phyloP scores from a whole-genome alignment of 805 yeast genomes.

The Sugiyamaella valdiviana region DNA sequence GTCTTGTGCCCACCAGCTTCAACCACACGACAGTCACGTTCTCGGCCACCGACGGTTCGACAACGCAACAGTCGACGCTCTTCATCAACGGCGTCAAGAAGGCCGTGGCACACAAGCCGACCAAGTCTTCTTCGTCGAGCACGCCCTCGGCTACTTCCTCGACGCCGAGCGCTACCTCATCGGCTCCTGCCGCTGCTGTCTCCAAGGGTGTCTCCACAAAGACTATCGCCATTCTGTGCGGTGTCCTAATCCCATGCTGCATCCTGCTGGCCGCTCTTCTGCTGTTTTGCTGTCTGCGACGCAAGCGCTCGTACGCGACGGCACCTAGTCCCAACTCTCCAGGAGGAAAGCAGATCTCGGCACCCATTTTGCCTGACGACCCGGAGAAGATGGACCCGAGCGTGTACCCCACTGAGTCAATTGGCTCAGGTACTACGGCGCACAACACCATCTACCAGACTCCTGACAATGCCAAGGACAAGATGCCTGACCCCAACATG shows the following conservation, averaged over 20 bases:
- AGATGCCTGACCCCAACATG: conserved; percentile 21
- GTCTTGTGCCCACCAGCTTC: conserved; percentile 53
- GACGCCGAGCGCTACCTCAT: conserved; percentile 27
- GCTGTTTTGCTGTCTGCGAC: conserved; percentile 48
- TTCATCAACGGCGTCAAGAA: background rate
- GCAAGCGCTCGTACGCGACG: conserved; percentile 22
- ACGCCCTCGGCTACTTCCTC: conserved; percentile 20
- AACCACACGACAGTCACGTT: conserved; percentile 37
- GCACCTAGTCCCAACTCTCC: conserved; percentile 15
- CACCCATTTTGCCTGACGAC: conserved; percentile 33
- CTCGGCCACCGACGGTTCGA: conserved; percentile 46
- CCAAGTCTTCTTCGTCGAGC: conserved; percentile 28
- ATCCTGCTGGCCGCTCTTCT: conserved; percentile 48
- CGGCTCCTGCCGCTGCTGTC: conserved; percentile 27
- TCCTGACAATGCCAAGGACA: conserved; percentile 17
- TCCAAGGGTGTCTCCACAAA: conserved; percentile 33
- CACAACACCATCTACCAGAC: conserved; percentile 6
- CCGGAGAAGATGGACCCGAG: conserved; percentile 13
- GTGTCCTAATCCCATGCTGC: conserved; percentile 72
- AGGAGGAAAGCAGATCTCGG: conserved; percentile 29
- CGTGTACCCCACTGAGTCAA: conserved; percentile 11
- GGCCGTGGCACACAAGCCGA: background rate
- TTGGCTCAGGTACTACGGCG: conserved; percentile 10
- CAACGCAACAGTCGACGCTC: background rate
- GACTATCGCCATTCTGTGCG: conserved; percentile 80